Conservation (phyloP, 768 basidiomycete genomes). For the Coprinellus aureogranulatus region DNA sequence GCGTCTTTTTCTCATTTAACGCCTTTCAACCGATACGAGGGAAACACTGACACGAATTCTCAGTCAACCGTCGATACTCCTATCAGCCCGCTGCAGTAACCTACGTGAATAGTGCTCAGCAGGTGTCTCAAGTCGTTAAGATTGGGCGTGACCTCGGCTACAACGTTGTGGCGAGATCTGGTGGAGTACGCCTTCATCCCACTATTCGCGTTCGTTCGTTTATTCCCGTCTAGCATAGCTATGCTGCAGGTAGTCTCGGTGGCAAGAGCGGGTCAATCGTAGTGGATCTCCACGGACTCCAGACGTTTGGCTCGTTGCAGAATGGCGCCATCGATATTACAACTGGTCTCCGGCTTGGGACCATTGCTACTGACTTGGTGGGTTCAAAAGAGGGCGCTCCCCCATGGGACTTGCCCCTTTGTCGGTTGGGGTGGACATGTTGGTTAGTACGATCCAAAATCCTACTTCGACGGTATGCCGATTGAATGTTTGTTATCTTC, state of each 20-base stretch:
- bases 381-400: slow-evolving; percentile 40
- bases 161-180: slow-evolving; percentile 42
- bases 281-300: slow-evolving; percentile 43
- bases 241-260: slow-evolving; percentile 48
- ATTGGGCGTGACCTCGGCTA: slow-evolving; percentile 31
- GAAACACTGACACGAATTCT: too few species aligned
- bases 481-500: too few species aligned
- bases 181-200: slow-evolving; percentile 35
- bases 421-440: slow-evolving; percentile 55
- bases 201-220: background rate
- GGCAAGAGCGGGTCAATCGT: slow-evolving; percentile 43
- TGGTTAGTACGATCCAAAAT: slow-evolving; percentile 18
- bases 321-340: slow-evolving; percentile 30
- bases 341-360: slow-evolving; percentile 42
- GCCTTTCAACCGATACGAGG: too few species aligned
- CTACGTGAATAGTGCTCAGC: slow-evolving; percentile 30
- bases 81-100: slow-evolving; percentile 38
- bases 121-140: slow-evolving; percentile 37
- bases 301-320: slow-evolving; percentile 24
- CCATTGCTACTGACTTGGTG: slow-evolving; percentile 41
- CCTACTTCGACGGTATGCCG: background rate
- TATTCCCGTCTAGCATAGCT: slow-evolving; percentile 39
- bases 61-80: slow-evolving; percentile 42
- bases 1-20: too few species aligned
- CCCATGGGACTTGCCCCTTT: slow-evolving; percentile 53